Base-by-base conservation (phyloP, 163 green algal species). In the Volvox carteri region DNA sequence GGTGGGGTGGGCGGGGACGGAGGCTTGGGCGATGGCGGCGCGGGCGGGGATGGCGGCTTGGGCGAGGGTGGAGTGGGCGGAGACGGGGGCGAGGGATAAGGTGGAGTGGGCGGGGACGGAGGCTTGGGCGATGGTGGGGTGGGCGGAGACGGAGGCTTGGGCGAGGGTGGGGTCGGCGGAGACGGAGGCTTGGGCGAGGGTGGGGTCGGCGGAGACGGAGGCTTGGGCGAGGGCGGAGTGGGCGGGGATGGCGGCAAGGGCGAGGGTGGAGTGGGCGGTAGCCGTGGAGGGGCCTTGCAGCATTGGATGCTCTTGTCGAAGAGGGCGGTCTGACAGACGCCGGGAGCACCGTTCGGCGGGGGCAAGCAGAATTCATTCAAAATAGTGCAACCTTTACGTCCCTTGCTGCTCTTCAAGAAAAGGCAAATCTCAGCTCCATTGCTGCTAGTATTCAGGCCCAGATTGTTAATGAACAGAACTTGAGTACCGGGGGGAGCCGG, bases 371-470 rank as follows among this genome's bases (percentile, higher is more conserved):
- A 25, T 11, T 25, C 4, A 37, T 73, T 37, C 4, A 85, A 54
- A 25, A 54, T 58, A 11, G 77, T 75, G 54, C 77, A 85, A 2
- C 37, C 54, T 4, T 23, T 19, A 23, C 56, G 19, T 8, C 19
- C 5, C 5, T 19, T 28, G 19, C 18, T 50, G 50, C 50, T 18
- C 2, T 2, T 5, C 35, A 85, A 39, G 21, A 25, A 42, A 54
- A 85, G 14, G 54, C 77, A 85, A 21, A 85, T 73, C 52, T 74
- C 33, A 4, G 77, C 37, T 52, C 77, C 77, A n/a, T n/a, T n/a
- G n/a, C n/a, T n/a, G n/a, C n/a, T n/a, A n/a, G n/a, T n/a, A n/a
- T n/a, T n/a, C n/a, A n/a, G n/a, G n/a, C n/a, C n/a, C n/a, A n/a
- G n/a, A n/a, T n/a, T n/a, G n/a, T n/a, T n/a, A n/a, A n/a, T n/a